Evolutionary conservation across 2,329 filamentous ascomycete genomes (phyloP).

Genomic region (Cytospora leucostoma): DNA sequence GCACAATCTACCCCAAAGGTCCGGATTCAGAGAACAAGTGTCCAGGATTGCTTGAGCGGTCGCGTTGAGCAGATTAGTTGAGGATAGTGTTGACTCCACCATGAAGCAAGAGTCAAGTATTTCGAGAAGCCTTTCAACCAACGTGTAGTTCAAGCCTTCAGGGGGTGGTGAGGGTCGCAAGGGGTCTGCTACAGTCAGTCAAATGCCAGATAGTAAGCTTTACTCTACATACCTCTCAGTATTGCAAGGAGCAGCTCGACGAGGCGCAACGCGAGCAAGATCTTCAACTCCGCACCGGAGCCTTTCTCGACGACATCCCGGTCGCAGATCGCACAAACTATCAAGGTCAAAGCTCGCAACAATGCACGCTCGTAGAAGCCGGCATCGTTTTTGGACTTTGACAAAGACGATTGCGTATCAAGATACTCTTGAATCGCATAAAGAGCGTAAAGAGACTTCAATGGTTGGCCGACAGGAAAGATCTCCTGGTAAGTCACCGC

Average conservation of each 20-base stretch:
- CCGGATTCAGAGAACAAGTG: constrained; percentile 40
- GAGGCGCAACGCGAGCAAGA: constrained; percentile 54
- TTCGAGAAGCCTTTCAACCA: constrained; percentile 37
- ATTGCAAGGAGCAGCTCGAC: constrained; percentile 58
- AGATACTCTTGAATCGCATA: constrained; percentile 67
- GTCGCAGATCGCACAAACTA: constrained; percentile 63
- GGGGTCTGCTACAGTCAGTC: constrained; percentile 22
- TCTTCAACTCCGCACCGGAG: constrained; percentile 46
- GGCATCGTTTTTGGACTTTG: constrained; percentile 28
- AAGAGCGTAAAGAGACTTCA: constrained; percentile 72
- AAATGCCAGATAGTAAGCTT: background rate
- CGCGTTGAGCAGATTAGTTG: constrained; percentile 38
- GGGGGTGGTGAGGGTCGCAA: constrained; percentile 27
- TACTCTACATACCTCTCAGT: constrained; percentile 49
- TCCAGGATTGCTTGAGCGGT: constrained; percentile 45
- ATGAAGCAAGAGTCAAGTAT: constrained; percentile 33
- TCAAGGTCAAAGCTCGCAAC: constrained; percentile 51
- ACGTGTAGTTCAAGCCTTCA: constrained; percentile 31
- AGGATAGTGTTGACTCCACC: constrained; percentile 31
- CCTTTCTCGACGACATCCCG: constrained; percentile 52
- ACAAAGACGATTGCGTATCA: constrained; percentile 37
- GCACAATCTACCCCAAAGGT: constrained; percentile 44
- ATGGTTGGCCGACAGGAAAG: constrained; percentile 70
- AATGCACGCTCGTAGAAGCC: constrained; percentile 39
- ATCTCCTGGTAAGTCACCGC: constrained; percentile 58